phyloP scores from a whole-genome alignment of 2,329 filamentous ascomycete species.

The Botrytis cinerea region DNA sequence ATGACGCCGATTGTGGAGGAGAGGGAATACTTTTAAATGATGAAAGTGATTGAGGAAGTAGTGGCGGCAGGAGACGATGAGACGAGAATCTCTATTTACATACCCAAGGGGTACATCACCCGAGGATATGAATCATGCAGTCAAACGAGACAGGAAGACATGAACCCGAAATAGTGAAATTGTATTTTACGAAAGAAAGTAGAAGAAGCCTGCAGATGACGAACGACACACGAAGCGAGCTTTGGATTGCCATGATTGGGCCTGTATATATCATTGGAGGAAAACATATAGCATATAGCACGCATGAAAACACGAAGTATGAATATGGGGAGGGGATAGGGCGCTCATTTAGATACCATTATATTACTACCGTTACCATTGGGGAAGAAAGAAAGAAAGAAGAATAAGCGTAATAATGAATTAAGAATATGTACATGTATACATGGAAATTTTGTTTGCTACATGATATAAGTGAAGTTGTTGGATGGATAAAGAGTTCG shows the following conservation, averaged over 20 bases:
- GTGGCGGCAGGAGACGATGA: background rate
- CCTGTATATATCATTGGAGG: background rate
- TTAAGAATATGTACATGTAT: background rate
- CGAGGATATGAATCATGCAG: background rate
- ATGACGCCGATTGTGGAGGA: background rate
- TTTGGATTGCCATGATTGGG: background rate
- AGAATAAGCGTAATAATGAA: background rate
- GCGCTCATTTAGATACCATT: slow-evolving; percentile 1
- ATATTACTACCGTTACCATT: slow-evolving; percentile 5
- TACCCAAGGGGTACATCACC: background rate
- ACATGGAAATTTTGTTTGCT: background rate
- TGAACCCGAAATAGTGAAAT: background rate
- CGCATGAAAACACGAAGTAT: background rate
- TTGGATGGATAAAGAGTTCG: background rate
- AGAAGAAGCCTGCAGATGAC: background rate
- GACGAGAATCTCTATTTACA: background rate
- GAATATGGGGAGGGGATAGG: background rate
- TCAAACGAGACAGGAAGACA: background rate
- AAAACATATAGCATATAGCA: background rate
- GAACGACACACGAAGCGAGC: background rate
- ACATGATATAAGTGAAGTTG: background rate
- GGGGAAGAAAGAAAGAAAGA: background rate
- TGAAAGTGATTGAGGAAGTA: background rate
- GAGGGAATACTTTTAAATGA: background rate
- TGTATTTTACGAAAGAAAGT: background rate